Percentiles rank a stretch among this genome's conserved stretches.
phyloP scores from a whole-genome alignment of 2,329 filamentous ascomycete species.

The Chalaropsis ovoidea region DNA sequence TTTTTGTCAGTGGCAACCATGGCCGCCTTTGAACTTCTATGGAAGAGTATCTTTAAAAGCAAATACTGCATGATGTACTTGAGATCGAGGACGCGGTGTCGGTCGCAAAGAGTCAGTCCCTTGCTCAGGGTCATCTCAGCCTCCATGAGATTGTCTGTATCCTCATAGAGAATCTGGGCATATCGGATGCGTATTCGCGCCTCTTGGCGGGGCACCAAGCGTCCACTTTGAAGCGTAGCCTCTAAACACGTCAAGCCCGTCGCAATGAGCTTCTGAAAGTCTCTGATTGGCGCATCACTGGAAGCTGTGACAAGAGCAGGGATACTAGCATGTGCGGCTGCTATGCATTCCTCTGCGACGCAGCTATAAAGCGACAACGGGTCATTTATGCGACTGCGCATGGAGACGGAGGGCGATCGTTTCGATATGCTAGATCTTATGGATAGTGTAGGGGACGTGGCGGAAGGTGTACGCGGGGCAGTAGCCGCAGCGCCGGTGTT shows the following conservation, averaged over 20 bases:
- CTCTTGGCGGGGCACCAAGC: conserved; percentile 54
- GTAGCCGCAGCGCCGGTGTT: neutral
- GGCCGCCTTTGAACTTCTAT: conserved; percentile 60
- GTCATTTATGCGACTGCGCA: conserved; percentile 39
- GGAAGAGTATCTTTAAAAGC: conserved; percentile 58
- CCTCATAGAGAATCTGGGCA: conserved; percentile 59
- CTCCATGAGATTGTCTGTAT: conserved; percentile 65
- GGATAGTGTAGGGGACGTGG: conserved; percentile 37
- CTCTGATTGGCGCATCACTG: conserved; percentile 38
- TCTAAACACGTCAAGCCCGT: conserved; percentile 65
- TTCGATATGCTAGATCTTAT: conserved; percentile 36
- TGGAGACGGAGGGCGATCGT: conserved; percentile 36
- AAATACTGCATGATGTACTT: conserved; percentile 72
- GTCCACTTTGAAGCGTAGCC: conserved; percentile 51
- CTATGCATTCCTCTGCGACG: conserved; percentile 67
- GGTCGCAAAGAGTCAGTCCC: conserved; percentile 58
- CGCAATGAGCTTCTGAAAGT: conserved; percentile 62
- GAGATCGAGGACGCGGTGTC: conserved; percentile 46
- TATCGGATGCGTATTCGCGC: conserved; percentile 61
- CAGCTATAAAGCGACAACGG: conserved; percentile 53
- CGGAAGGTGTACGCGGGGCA: conserved; percentile 31
- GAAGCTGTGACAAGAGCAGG: conserved; percentile 43
- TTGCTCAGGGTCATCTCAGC: conserved; percentile 63
- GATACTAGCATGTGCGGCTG: conserved; percentile 45
- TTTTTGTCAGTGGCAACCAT: conserved; percentile 60